Evolutionary conservation across 164 flowering plant species (phyloP).

Genomic region (Santalum album): DNA sequence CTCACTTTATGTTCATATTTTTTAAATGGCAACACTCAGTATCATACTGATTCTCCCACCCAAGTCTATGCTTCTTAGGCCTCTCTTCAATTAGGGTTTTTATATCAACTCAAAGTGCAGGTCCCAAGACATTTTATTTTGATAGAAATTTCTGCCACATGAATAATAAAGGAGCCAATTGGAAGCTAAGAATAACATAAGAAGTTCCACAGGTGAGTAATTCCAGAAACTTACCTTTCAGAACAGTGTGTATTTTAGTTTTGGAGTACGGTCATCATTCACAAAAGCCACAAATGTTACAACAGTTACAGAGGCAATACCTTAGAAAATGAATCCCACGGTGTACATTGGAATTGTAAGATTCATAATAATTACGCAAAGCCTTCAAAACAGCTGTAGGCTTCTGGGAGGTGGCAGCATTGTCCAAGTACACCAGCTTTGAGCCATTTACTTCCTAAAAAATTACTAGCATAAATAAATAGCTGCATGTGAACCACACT

Average conservation of each 20-base stretch:
- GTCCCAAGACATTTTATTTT: too few species aligned
- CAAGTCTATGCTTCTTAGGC: too few species aligned
- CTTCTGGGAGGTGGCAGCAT: conserved; percentile 98
- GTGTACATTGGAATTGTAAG: conserved; percentile 87
- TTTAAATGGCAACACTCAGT: too few species aligned
- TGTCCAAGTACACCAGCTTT: conserved; percentile 82
- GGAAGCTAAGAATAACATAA: too few species aligned
- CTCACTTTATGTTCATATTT: too few species aligned
- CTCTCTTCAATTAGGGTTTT: too few species aligned
- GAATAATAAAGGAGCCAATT: too few species aligned
- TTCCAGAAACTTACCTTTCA: too few species aligned
- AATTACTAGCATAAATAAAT: not conserved
- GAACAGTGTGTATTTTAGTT: not conserved
- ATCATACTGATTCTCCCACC: too few species aligned
- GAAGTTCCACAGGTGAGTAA: too few species aligned
- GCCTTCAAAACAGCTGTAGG: conserved; percentile 65
- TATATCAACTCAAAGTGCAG: too few species aligned
- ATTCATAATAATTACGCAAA: conserved; percentile 56
- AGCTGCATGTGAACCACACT: not conserved
- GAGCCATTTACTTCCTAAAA: conserved; percentile 72
- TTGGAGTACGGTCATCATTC: not conserved
- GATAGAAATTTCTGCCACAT: too few species aligned
- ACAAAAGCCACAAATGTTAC: not conserved
- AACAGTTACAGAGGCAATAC: conserved; percentile 19
- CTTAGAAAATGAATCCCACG: conserved; percentile 88